Base-by-base conservation (phyloP, 2,329 filamentous ascomycete species). In the Dichotomopilus funicola region DNA sequence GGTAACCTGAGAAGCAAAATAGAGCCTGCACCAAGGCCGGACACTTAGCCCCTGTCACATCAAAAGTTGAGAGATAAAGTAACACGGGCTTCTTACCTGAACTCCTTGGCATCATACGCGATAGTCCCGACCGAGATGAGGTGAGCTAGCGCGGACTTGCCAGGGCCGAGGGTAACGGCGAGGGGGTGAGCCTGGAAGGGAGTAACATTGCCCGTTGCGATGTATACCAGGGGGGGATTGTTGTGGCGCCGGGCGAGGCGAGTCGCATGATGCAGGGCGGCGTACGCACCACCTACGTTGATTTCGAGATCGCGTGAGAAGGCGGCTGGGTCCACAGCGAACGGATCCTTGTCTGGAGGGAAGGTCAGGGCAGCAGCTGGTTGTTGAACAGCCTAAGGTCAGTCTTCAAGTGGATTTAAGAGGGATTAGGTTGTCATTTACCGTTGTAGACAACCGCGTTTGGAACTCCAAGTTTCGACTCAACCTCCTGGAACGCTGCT, bases 201-300 rank as follows among this genome's bases (percentile, higher is more conserved):
- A 35, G 49, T 51, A n/a, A 51, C 49, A 33, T 51, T 51, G 40
- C 49, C 49, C 38, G 49, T 51, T 12, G 49, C 49, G 31, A 51
- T 51, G 49, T 42, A 51, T 1, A 43, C 38, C 8, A 51, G 49
- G 19, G 49, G 49, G 9, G 38, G 35, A 9, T 8, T n/a, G 31
- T 10, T 36, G 5, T 43, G 49, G 3, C 13, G 27, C 8, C 49
- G 49, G 4, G 38, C 49, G 37, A 51, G 49, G 38, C 38, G 49
- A 34, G 49, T 51, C 27, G 49, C 49, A 19, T 51, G 49, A 9
- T 51, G 49, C 37, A 51, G 38, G 12, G 49, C 49, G 12, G 38
- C 12, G 35, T 51, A 51, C 11, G 49, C 49, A n/a, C 19, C 38
- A 37, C 27, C 37, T 37, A n/a, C 38, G 38, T 51, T 51, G 11